phyloP scores from a whole-genome alignment of 2,329 filamentous ascomycete genomes.

The Ceratocystis eucalypticola region DNA sequence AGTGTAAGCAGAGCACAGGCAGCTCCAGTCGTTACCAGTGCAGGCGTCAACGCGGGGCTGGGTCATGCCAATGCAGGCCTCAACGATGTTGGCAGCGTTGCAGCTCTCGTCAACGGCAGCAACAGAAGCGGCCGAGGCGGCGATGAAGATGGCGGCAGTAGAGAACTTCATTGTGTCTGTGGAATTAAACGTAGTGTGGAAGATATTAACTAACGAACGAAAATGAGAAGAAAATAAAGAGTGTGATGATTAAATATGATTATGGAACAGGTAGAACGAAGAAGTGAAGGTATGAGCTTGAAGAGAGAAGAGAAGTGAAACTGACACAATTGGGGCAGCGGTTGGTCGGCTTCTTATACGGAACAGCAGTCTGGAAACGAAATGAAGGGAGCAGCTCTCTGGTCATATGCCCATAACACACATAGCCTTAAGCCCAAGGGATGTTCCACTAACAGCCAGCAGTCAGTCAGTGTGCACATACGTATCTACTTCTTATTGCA shows the following conservation, averaged over 20 bases:
- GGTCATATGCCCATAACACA: background rate
- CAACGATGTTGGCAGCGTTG: slow-evolving; percentile 36
- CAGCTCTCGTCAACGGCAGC: slow-evolving; percentile 27
- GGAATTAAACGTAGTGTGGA: slow-evolving; percentile 10
- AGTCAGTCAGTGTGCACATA: background rate
- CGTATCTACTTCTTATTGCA: background rate
- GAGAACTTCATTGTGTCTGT: slow-evolving; percentile 34
- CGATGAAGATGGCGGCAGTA: slow-evolving; percentile 30
- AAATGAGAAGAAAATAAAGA: background rate
- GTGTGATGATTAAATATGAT: background rate
- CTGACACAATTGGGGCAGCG: background rate
- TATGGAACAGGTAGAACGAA: background rate
- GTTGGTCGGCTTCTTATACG: background rate
- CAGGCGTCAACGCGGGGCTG: slow-evolving; percentile 30
- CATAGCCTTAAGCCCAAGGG: background rate
- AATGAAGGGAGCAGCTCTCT: background rate
- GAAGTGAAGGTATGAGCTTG: background rate
- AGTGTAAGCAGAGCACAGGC: slow-evolving; percentile 34
- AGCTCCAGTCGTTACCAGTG: slow-evolving; percentile 31
- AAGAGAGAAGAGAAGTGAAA: background rate
- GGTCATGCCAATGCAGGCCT: slow-evolving; percentile 32
- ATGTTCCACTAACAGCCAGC: background rate
- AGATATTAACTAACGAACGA: slow-evolving; percentile 1
- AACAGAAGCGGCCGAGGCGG: slow-evolving; percentile 24
- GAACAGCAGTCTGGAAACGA: background rate